phyloP scores from a whole-genome alignment of 306 rosid genomes.

The Purshia tridentata region DNA sequence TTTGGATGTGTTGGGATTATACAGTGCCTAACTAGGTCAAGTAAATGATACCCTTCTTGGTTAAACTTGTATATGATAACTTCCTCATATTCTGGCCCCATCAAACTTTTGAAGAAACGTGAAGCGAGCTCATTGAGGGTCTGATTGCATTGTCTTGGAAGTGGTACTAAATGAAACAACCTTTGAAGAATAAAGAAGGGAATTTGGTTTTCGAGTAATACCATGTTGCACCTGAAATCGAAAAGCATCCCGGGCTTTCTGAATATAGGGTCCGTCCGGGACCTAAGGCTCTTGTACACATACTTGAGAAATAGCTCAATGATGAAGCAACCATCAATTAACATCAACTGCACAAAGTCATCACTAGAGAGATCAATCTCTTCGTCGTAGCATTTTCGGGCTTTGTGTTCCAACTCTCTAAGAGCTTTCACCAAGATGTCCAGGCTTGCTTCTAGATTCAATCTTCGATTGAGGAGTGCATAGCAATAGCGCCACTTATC shows the following conservation, averaged over 20 bases:
- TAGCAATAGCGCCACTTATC: conserved; percentile 51
- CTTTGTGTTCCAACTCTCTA: conserved; percentile 40
- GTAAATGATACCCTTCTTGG: conserved; percentile 55
- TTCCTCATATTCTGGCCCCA: conserved; percentile 37
- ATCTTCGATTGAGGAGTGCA: conserved; percentile 45
- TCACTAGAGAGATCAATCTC: background rate
- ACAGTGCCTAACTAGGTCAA: conserved; percentile 48
- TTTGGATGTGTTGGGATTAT: conserved; percentile 39
- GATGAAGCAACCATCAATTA: conserved; percentile 59
- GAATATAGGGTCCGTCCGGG: conserved; percentile 47
- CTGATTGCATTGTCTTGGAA: conserved; percentile 32
- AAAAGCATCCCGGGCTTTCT: conserved; percentile 28
- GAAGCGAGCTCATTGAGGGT: conserved; percentile 43
- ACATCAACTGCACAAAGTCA: conserved; percentile 42
- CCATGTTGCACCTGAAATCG: conserved; percentile 36
- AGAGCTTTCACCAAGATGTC: conserved; percentile 36
- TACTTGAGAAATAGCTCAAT: conserved; percentile 54
- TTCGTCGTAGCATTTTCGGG: conserved; percentile 37
- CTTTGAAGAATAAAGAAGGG: conserved; percentile 48
- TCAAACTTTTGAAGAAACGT: conserved; percentile 34
- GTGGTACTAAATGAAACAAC: conserved; percentile 40
- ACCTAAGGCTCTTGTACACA: conserved; percentile 37
- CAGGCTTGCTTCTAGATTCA: conserved; percentile 41
- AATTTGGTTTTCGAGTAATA: conserved; percentile 58
- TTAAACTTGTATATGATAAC: conserved; percentile 29